Evolutionary conservation across 2,329 filamentous ascomycete genomes (phyloP).

Genomic region (Chrysoporthe cubensis): DNA sequence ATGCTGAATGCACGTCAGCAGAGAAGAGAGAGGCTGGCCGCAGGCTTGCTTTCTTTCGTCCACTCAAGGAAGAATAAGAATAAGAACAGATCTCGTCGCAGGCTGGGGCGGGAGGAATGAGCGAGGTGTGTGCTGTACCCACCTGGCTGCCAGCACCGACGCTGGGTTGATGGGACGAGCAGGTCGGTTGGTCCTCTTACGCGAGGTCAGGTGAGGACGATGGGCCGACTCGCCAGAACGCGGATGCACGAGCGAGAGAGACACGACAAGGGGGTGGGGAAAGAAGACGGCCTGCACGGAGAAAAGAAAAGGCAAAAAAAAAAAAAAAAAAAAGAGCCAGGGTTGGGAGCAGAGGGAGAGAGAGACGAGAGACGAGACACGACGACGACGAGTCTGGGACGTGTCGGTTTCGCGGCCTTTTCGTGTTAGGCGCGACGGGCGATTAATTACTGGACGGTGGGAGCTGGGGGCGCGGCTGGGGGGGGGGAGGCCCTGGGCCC

Average conservation of each 20-base stretch:
- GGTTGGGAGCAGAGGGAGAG: neutral
- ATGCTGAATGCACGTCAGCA: no score
- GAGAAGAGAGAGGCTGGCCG: no score
- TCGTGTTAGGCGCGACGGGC: conserved; percentile 12
- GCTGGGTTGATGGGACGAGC: no score
- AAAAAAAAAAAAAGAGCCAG: no score
- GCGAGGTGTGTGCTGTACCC: no score
- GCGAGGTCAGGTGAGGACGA: conserved; percentile 24
- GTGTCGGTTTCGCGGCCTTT: conserved; percentile 29
- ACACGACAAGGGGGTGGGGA: neutral
- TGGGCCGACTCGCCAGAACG: neutral
- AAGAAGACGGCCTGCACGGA: no score
- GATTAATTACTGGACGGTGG: neutral
- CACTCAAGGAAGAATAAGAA: no score
- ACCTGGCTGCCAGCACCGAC: no score
- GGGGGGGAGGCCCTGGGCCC: neutral
- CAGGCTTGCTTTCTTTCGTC: no score
- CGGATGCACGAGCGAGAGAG: neutral
- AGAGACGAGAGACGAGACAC: neutral
- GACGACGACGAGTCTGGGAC: conserved; percentile 20
- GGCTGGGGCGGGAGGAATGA: no score
- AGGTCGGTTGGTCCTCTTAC: neutral
- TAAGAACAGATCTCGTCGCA: no score
- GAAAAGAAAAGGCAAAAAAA: no score
- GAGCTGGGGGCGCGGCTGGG: neutral